Evolutionary conservation across 495 filamentous ascomycete genomes (phyloP).

Genomic region (Lepraria neglecta): DNA sequence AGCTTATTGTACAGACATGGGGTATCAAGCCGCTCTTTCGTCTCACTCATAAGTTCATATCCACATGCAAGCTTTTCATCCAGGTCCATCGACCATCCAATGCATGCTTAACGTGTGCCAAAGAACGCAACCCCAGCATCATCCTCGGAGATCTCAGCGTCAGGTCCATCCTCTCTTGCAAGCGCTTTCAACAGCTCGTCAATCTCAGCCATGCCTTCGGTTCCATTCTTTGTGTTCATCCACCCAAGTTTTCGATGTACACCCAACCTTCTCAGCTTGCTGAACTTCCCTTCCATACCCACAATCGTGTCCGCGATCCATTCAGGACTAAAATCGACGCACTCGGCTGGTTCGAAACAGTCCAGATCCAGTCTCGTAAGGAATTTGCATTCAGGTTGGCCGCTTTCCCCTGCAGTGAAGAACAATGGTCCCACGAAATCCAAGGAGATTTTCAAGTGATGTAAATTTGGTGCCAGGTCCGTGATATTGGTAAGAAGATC

Average conservation of each 20-base stretch:
- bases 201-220: constrained; percentile 4
- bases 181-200: constrained; percentile 14
- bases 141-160: constrained; percentile 17
- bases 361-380: constrained; percentile 9
- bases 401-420: background rate
- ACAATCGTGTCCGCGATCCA: background rate
- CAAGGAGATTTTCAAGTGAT: constrained; percentile 10
- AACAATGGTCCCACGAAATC: background rate
- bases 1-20: background rate
- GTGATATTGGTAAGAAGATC: background rate
- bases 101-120: background rate
- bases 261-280: background rate
- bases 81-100: too few relatives aligned
- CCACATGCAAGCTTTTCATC: background rate
- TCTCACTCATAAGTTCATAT: background rate
- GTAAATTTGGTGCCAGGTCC: constrained; percentile 9
- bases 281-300: background rate
- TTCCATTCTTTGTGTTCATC: background rate
- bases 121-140: constrained; percentile 20
- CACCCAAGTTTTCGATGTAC: constrained; percentile 12
- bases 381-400: background rate
- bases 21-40: background rate
- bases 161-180: constrained; percentile 22
- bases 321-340: background rate
- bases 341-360: constrained; percentile 11